These are phyloP conservation scores for Pyrenophora seminiperda DNA, from an alignment of 2,329 filamentous ascomycete genomes.

Conservation along the genomic window DNA sequence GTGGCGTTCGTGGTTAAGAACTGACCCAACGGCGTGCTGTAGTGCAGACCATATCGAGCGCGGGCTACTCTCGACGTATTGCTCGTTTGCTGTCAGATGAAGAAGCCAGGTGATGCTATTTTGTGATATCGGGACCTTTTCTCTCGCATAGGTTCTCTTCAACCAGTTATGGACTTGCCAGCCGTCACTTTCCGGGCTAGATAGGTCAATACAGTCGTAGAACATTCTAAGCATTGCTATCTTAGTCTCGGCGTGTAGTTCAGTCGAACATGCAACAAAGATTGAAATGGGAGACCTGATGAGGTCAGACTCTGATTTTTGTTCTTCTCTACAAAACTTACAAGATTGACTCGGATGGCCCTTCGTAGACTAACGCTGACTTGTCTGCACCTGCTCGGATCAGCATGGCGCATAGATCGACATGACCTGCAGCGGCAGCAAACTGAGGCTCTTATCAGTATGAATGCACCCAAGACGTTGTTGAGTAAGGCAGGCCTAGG, in stretches of 20 bases:
- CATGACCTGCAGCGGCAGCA: constrained; percentile 18
- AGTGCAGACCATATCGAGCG: constrained; percentile 18
- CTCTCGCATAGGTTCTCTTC: constrained; percentile 19
- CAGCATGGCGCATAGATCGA: constrained; percentile 15
- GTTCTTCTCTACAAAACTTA: too few relatives aligned
- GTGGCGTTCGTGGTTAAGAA: constrained; percentile 11
- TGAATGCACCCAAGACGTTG: too few relatives aligned
- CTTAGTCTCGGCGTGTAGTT: constrained; percentile 11
- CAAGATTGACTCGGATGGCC: constrained; percentile 15
- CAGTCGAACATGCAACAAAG: constrained; percentile 11
- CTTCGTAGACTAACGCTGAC: constrained; percentile 21
- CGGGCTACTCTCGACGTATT: constrained; percentile 16
- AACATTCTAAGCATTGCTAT: constrained; percentile 23
- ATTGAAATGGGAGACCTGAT: constrained; percentile 17
- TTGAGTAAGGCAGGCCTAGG: too few relatives aligned
- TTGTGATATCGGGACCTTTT: constrained; percentile 16
- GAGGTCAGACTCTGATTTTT: too few relatives aligned
- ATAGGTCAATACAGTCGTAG: constrained; percentile 20
- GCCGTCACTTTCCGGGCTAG: constrained; percentile 13
- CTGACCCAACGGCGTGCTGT: constrained; percentile 16
- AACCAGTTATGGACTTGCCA: constrained; percentile 23
- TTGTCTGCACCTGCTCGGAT: constrained; percentile 20
- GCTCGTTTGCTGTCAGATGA: too few relatives aligned
- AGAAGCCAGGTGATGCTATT: constrained; percentile 27
- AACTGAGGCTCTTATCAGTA: constrained; percentile 7